Evolutionary conservation across 2,329 filamentous ascomycete species (phyloP).

Genomic region (Chrysoporthe austroafricana): DNA sequence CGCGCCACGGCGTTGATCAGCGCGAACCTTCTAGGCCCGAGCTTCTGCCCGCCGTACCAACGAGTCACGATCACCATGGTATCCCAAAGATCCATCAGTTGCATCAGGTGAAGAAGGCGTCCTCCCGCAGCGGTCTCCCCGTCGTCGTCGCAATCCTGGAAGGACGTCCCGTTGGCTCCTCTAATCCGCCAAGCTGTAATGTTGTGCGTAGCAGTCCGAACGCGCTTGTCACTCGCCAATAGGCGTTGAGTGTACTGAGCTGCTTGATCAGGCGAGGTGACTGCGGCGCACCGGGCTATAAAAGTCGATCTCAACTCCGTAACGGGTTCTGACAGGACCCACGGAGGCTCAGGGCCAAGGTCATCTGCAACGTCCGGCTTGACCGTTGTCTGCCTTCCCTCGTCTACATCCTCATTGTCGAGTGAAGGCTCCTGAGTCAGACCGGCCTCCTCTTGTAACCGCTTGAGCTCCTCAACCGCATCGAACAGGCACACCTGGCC

Average conservation of each 20-base stretch:
- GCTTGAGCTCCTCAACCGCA: slow-evolving; percentile 75
- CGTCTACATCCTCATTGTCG: slow-evolving; percentile 25
- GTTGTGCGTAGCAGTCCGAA: slow-evolving; percentile 89
- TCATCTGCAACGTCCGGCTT: slow-evolving; percentile 20
- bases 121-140: slow-evolving; percentile 92
- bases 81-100: slow-evolving; percentile 93
- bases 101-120: slow-evolving; percentile 84
- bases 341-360: slow-evolving; percentile 52
- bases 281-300: slow-evolving; percentile 73
- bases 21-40: slow-evolving; percentile 88
- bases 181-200: slow-evolving; percentile 92
- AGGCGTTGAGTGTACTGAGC: slow-evolving; percentile 73
- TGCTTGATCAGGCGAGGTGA: slow-evolving; percentile 73
- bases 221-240: slow-evolving; percentile 79
- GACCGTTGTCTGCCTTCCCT: slow-evolving; percentile 23
- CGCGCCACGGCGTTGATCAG: slow-evolving; percentile 86
- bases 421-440: slow-evolving; percentile 31
- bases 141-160: slow-evolving; percentile 95
- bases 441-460: slow-evolving; percentile 42
- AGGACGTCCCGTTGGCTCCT: slow-evolving; percentile 58
- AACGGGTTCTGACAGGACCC: slow-evolving; percentile 75
- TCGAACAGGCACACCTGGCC: slow-evolving; percentile 89
- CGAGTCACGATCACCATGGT: slow-evolving; percentile 89
- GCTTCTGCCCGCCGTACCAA: slow-evolving; percentile 91
- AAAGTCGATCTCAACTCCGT: slow-evolving; percentile 89